phyloP scores from a whole-genome alignment of 2,329 filamentous ascomycete genomes.

The Epichloe festucae region DNA sequence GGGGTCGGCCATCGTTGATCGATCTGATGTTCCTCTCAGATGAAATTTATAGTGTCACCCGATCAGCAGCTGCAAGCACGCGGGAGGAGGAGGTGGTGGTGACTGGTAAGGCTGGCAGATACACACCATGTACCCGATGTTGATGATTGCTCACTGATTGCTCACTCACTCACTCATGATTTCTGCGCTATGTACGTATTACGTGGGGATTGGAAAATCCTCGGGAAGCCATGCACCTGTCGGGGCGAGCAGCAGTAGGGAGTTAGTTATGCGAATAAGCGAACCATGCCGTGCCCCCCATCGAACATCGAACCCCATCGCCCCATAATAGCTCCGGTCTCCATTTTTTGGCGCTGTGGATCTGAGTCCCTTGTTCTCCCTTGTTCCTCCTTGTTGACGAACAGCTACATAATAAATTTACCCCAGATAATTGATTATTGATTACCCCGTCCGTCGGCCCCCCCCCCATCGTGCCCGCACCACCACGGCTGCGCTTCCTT shows the following conservation, averaged over 20 bases:
- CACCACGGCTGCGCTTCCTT: neutral
- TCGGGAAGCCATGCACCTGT: neutral
- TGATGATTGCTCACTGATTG: neutral
- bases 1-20: conserved; percentile 61
- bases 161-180: neutral
- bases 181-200: neutral
- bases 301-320: neutral
- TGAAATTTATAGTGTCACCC: neutral
- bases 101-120: neutral
- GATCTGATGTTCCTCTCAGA: no score
- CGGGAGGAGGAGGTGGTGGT: neutral
- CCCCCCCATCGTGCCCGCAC: neutral
- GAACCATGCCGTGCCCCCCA: neutral
- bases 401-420: neutral
- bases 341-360: neutral
- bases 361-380: neutral
- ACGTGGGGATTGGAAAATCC: neutral
- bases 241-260: neutral
- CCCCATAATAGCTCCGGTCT: neutral
- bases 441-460: neutral
- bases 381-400: neutral
- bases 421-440: neutral
- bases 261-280: neutral
- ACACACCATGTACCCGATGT: neutral
- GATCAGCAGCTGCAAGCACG: neutral